phyloP scores from a whole-genome alignment of 225 moss, liverwort and hornwort species.

The Climacium dendroides region DNA sequence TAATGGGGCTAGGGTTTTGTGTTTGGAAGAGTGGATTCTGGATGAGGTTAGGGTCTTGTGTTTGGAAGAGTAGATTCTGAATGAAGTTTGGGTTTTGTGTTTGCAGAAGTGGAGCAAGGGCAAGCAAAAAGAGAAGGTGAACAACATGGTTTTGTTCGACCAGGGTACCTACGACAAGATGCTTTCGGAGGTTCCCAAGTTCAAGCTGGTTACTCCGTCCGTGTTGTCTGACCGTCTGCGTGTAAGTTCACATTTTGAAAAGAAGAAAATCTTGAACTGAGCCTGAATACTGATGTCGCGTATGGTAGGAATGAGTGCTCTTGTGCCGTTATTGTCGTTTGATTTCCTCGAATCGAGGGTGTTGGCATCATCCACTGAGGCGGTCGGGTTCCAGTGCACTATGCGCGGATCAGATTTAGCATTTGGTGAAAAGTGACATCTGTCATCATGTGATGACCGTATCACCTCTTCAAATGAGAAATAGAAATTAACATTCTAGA shows the following conservation, averaged over 20 bases:
- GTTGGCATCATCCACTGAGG: no score
- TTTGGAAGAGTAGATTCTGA: neutral
- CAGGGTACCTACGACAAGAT: constrained; percentile 58
- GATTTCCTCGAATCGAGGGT: neutral
- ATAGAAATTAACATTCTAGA: fast-evolving
- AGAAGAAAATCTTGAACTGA: neutral
- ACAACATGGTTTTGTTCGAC: constrained; percentile 67
- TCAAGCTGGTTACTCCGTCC: constrained; percentile 55
- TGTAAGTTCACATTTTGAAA: constrained; percentile 1
- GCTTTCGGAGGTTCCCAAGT: constrained; percentile 54
- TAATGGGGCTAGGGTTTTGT: neutral
- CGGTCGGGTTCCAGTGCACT: no score
- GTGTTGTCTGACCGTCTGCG: constrained; percentile 58
- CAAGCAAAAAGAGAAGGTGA: constrained; percentile 70
- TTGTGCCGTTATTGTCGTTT: no score
- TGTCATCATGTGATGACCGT: no score
- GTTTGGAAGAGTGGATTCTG: neutral
- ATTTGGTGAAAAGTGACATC: neutral
- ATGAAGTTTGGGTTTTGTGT: neutral
- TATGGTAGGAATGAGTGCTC: neutral
- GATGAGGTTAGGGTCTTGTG: neutral
- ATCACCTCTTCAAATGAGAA: neutral
- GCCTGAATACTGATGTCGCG: neutral
- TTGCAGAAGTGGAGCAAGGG: constrained; percentile 71
- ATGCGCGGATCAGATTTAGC: neutral